Evolutionary conservation across 331 rosid species (phyloP).

Genomic region (Acacia concinna): DNA sequence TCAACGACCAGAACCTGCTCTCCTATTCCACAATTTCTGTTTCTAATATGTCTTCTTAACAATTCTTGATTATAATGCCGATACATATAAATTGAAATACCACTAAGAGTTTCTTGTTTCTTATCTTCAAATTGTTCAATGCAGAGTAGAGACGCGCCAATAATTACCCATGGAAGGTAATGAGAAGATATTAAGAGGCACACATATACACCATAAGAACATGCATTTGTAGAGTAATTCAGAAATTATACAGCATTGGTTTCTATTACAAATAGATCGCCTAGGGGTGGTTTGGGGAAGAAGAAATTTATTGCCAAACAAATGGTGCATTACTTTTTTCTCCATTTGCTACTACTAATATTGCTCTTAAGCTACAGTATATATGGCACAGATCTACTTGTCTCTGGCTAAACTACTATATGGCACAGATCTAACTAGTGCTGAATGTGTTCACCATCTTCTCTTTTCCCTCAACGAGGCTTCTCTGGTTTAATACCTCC

Average conservation of each 20-base stretch:
- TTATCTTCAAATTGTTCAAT: not conserved
- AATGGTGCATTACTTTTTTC: conserved; percentile 19
- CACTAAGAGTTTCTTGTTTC: not conserved
- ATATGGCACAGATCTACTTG: conserved; percentile 19
- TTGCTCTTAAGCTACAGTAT: conserved; percentile 42
- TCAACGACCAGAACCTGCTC: conserved; percentile 11
- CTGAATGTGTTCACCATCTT: conserved; percentile 24
- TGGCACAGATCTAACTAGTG: conserved; percentile 36
- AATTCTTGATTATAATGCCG: not conserved
- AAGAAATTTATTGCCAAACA: conserved; percentile 18
- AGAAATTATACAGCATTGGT: conserved; percentile 28
- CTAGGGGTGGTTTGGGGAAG: conserved; percentile 1
- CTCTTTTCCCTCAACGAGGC: conserved; percentile 23
- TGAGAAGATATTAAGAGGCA: conserved; percentile 13
- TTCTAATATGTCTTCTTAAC: not conserved
- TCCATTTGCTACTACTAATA: conserved; percentile 25
- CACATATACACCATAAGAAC: conserved; percentile 24
- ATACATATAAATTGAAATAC: not conserved
- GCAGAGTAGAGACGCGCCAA: not conserved
- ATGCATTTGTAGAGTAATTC: conserved; percentile 31
- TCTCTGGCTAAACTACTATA: conserved; percentile 2
- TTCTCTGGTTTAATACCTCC: conserved; percentile 48
- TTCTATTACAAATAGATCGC: conserved; percentile 3
- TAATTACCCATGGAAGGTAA: not conserved
- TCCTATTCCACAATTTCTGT: conserved; percentile 19